Evolutionary conservation across 2,329 filamentous ascomycete genomes (phyloP).

Genomic region (Hymenoscyphus repandus): DNA sequence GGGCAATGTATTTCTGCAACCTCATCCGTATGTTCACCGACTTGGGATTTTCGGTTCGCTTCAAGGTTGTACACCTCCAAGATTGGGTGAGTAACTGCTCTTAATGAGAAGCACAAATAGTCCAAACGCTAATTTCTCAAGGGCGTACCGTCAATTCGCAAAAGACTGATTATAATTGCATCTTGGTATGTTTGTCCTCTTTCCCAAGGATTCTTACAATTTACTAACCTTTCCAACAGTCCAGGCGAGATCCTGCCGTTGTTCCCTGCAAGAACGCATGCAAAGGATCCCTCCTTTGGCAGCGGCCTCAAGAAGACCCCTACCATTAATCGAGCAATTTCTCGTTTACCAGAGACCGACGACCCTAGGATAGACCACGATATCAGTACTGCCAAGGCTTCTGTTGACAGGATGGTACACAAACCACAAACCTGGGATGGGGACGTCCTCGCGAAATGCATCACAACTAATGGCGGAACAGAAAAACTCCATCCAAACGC

Average conservation of each 20-base stretch:
- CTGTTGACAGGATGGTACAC: constrained; percentile 3
- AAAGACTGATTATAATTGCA: constrained; percentile 52
- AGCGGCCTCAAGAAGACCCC: constrained; percentile 32
- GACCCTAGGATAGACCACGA: no score
- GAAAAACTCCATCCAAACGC: no score
- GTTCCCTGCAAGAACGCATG: constrained; percentile 60
- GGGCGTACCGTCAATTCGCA: no score
- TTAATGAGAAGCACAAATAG: not conserved
- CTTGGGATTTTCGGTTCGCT: constrained; percentile 64
- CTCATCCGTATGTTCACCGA: constrained; percentile 61
- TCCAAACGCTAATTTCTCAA: not conserved
- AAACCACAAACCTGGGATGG: constrained; percentile 42
- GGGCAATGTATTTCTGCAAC: constrained; percentile 53
- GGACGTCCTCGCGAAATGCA: constrained; percentile 46
- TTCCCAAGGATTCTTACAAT: no score
- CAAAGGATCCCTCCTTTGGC: constrained; percentile 32
- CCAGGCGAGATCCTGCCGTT: constrained; percentile 66
- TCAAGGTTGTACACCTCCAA: constrained; percentile 47
- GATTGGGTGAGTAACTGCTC: constrained; percentile 2
- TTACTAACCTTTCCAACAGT: no score
- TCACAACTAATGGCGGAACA: constrained; percentile 65
- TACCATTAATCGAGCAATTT: no score
- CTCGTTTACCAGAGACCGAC: no score
- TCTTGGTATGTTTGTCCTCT: constrained; percentile 1
- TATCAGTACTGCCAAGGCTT: constrained; percentile 22